Percentiles rank a stretch among this genome's conserved stretches.
These are phyloP conservation scores for Quercus suber DNA, from an alignment of 306 rosid species.

Conservation along the genomic window DNA sequence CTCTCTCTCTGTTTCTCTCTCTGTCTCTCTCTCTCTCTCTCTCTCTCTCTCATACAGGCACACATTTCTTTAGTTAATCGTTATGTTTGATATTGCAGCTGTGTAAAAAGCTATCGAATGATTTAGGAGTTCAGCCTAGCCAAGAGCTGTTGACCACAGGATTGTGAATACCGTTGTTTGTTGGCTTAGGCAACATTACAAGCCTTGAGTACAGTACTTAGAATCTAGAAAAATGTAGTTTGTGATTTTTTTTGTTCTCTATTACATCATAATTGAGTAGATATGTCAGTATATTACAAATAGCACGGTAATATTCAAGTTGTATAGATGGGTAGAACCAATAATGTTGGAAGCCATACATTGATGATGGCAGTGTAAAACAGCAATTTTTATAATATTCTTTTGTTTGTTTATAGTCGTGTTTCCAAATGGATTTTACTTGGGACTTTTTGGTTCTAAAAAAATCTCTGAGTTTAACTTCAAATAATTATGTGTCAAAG, in stretches of 20 bases:
- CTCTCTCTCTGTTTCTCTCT: not conserved
- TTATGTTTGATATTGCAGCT: slow-evolving; percentile 45
- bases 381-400: not conserved
- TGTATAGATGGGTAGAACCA: not conserved
- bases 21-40: not conserved
- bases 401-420: not conserved
- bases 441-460: too few relatives aligned
- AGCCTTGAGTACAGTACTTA: not conserved
- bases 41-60: not conserved
- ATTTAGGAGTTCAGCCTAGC: slow-evolving; percentile 56
- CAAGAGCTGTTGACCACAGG: slow-evolving; percentile 33
- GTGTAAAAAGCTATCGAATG: slow-evolving; percentile 70
- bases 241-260: not conserved
- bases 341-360: not conserved
- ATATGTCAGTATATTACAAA: not conserved
- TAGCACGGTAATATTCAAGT: not conserved
- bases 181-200: not conserved
- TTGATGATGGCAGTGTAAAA: not conserved
- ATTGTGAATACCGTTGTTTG: not conserved
- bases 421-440: not conserved
- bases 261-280: not conserved
- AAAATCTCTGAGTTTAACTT: too few relatives aligned
- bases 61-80: not conserved
- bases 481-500: too few relatives aligned
- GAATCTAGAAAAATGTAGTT: not conserved